Conservation (phyloP, 768 basidiomycete species). For the Amanita muscaria region DNA sequence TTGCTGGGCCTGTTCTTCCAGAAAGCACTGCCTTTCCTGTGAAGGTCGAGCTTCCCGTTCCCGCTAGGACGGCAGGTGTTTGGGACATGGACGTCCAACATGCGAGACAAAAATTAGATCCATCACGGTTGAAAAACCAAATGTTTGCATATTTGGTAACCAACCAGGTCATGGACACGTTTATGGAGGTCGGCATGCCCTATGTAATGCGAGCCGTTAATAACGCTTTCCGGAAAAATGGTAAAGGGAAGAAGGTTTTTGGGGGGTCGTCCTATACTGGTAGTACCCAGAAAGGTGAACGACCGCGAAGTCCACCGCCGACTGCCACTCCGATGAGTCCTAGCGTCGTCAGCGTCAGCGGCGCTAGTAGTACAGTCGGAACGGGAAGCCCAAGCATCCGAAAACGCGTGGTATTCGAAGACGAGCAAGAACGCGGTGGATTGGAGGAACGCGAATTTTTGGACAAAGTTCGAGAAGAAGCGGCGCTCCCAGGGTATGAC, state of each 20-base stretch:
- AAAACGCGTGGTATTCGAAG: slow-evolving; percentile 68
- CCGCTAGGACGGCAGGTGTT: slow-evolving; percentile 17
- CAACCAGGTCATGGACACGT: slow-evolving; percentile 73
- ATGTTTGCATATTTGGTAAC: slow-evolving; percentile 92
- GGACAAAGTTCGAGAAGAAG: slow-evolving; percentile 68
- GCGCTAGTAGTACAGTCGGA: background rate
- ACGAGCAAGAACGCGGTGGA: slow-evolving; percentile 46
- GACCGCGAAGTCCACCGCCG: too few species aligned
- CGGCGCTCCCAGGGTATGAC: slow-evolving; percentile 71
- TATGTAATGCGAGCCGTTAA: slow-evolving; percentile 57
- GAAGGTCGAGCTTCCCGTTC: slow-evolving; percentile 4
- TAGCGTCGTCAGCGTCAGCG: background rate
- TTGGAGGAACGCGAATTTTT: slow-evolving; percentile 73
- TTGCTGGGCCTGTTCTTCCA: background rate
- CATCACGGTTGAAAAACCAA: slow-evolving; percentile 72
- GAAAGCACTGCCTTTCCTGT: too few species aligned
- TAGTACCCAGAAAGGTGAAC: too few species aligned
- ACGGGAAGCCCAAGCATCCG: slow-evolving; percentile 25
- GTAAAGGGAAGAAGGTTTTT: slow-evolving; percentile 31
- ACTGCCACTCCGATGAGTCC: slow-evolving; percentile 2
- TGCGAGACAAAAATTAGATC: slow-evolving; percentile 52
- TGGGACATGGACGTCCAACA: slow-evolving; percentile 47
- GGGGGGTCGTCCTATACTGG: too few species aligned
- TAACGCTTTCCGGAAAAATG: slow-evolving; percentile 29
- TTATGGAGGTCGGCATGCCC: slow-evolving; percentile 76